phyloP scores from a whole-genome alignment of 2,329 filamentous ascomycete genomes.

The Neofusicoccum cordaticola region DNA sequence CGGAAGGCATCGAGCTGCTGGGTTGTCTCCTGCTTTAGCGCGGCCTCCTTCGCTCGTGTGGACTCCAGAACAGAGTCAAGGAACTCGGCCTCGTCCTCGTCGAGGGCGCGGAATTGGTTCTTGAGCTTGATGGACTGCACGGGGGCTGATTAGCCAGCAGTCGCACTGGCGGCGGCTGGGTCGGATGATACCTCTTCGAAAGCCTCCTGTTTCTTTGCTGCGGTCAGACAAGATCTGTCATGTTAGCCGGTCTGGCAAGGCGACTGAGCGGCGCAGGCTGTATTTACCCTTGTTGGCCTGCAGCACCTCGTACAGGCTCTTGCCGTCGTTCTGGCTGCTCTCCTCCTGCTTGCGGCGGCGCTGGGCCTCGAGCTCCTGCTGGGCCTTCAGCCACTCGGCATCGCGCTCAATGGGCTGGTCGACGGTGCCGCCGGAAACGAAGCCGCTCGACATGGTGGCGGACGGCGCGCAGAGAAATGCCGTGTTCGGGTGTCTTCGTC shows the following conservation, averaged over 20 bases:
- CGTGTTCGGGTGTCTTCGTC: too few species aligned
- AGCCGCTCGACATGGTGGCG: slow-evolving; percentile 17
- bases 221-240: slow-evolving; percentile 28
- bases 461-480: neutral
- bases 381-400: slow-evolving; percentile 63
- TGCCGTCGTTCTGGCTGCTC: slow-evolving; percentile 51
- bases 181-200: slow-evolving; percentile 63
- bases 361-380: slow-evolving; percentile 62
- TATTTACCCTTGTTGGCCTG: slow-evolving; percentile 74
- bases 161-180: neutral
- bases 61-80: slow-evolving; percentile 60
- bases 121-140: slow-evolving; percentile 56
- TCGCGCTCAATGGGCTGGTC: slow-evolving; percentile 42
- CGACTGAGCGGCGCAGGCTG: neutral
- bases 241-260: slow-evolving; percentile 25
- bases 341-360: slow-evolving; percentile 54
- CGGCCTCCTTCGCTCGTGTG: slow-evolving; percentile 55
- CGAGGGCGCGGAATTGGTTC: slow-evolving; percentile 74
- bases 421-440: slow-evolving; percentile 23
- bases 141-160: neutral
- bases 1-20: slow-evolving; percentile 60
- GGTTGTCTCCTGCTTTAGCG: slow-evolving; percentile 56
- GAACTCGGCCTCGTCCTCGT: slow-evolving; percentile 78
- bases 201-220: slow-evolving; percentile 76
- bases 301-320: slow-evolving; percentile 69